Percentiles rank a stretch among this genome's conserved stretches.
phyloP scores from a whole-genome alignment of 306 rosid species.

The Senna tora region DNA sequence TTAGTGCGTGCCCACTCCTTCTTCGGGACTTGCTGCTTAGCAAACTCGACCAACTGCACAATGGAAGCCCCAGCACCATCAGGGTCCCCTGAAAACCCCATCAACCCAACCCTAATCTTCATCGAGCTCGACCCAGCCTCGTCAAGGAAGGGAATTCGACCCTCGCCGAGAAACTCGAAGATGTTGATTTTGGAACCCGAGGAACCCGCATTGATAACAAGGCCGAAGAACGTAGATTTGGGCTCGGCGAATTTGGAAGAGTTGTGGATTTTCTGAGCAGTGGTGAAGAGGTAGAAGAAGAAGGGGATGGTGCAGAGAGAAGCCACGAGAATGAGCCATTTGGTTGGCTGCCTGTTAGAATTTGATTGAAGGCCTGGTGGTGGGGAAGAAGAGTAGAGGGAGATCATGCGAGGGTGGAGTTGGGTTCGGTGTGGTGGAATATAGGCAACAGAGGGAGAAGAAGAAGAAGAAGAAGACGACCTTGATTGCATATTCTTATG shows the following conservation, averaged over 20 bases:
- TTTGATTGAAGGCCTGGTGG: background rate
- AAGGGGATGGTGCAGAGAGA: conserved; percentile 49
- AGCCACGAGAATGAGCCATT: conserved; percentile 42
- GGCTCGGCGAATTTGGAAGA: conserved; percentile 48
- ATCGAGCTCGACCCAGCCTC: conserved; percentile 35
- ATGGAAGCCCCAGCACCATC: conserved; percentile 29
- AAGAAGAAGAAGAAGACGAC: conserved; percentile 3
- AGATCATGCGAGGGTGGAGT: conserved; percentile 56
- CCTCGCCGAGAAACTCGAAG: conserved; percentile 49
- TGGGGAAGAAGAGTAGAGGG: conserved; percentile 16
- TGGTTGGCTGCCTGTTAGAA: conserved; percentile 32
- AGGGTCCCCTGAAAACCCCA: conserved; percentile 24
- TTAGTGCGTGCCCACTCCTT: conserved; percentile 45
- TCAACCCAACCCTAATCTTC: conserved; percentile 32
- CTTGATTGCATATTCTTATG: background rate
- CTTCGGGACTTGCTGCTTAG: conserved; percentile 44
- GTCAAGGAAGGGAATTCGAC: conserved; percentile 36
- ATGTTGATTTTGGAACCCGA: conserved; percentile 40
- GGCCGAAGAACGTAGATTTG: conserved; percentile 43
- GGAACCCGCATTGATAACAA: conserved; percentile 41
- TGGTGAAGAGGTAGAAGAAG: conserved; percentile 56
- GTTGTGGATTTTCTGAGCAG: conserved; percentile 50
- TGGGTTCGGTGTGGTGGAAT: conserved; percentile 56
- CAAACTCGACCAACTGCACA: conserved; percentile 40
- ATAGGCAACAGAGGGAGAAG: conserved; percentile 3